A percentile compares a stretch with the other conserved stretches of the same genome.
These are phyloP conservation scores for Magnaporthiopsis incrustans DNA, from an alignment of 2,329 filamentous ascomycete genomes.

Conservation along the genomic window DNA sequence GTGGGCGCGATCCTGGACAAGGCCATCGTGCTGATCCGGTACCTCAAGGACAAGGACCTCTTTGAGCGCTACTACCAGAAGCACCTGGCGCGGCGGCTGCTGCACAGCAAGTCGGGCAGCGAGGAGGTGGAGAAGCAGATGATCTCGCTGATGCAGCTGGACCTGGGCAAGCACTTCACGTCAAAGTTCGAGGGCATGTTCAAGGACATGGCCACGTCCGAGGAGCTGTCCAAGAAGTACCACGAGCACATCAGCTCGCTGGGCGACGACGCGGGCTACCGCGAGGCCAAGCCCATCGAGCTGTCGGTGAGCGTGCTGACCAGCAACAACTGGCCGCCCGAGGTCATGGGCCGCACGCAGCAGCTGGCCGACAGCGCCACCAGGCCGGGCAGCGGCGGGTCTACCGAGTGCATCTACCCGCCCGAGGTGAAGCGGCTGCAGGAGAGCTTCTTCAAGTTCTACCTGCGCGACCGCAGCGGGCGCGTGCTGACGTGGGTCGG, in stretches of 20 bases:
- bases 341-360: constrained; percentile 64
- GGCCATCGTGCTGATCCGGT: constrained; percentile 79
- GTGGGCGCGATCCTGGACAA: constrained; percentile 80
- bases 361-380: constrained; percentile 37
- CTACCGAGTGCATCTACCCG: constrained; percentile 61
- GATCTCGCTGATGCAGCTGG: constrained; percentile 94
- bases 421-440: constrained; percentile 66
- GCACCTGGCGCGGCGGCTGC: constrained; percentile 77
- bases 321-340: constrained; percentile 90
- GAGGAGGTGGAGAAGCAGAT: constrained; percentile 92
- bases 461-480: constrained; percentile 78
- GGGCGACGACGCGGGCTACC: constrained; percentile 29
- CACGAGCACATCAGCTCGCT: constrained; percentile 54
- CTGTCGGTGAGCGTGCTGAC: constrained; percentile 80
- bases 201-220: constrained; percentile 85
- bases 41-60: constrained; percentile 84
- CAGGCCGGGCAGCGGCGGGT: constrained; percentile 2
- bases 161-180: constrained; percentile 91
- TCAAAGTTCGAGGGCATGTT: constrained; percentile 95
- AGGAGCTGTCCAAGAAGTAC: constrained; percentile 73
- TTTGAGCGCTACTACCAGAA: constrained; percentile 99
- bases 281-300: constrained; percentile 54
- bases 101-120: constrained; percentile 84
- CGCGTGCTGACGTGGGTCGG: constrained; percentile 78
- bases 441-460: constrained; percentile 81